Percentiles rank a stretch among this genome's conserved stretches.
phyloP scores from a whole-genome alignment of 805 yeast species.

The Pichia kluyveri region DNA sequence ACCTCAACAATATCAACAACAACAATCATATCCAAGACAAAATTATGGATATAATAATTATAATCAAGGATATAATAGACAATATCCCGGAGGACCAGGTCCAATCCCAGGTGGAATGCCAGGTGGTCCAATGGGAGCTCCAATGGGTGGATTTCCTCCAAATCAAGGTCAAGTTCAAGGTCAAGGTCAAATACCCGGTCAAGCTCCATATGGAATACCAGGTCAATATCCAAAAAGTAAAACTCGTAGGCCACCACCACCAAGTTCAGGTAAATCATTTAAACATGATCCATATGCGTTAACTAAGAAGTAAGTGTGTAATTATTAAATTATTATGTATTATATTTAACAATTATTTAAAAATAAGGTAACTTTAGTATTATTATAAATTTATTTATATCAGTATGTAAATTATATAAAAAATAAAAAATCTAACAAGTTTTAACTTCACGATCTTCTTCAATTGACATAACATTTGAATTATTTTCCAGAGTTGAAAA shows the following conservation, averaged over 20 bases:
- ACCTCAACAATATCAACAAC: background rate
- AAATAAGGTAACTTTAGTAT: too few species aligned
- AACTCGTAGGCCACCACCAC: conserved; percentile 11
- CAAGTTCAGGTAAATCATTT: conserved; percentile 10
- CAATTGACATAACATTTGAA: conserved; percentile 48
- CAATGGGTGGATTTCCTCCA: conserved; percentile 7
- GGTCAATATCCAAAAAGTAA: conserved; percentile 6
- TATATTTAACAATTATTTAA: too few species aligned
- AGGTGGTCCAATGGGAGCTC: background rate
- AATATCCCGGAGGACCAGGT: background rate
- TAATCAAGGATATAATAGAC: background rate
- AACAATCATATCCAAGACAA: conserved; percentile 1
- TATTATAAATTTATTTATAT: too few species aligned
- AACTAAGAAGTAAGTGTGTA: conserved; percentile 6
- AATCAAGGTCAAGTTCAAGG: conserved; percentile 2
- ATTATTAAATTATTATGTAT: too few species aligned
- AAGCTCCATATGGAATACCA: too few species aligned
- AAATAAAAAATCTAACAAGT: conserved; percentile 15
- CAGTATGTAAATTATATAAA: background rate
- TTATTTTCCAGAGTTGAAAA: conserved; percentile 36
- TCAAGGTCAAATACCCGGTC: conserved; percentile 7
- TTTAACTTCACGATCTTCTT: conserved; percentile 60
- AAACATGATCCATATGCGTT: conserved; percentile 21
- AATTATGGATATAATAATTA: background rate
- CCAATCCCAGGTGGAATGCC: background rate